phyloP scores from a whole-genome alignment of 1,139 yeast genomes.

The Protomyces pachydermus region DNA sequence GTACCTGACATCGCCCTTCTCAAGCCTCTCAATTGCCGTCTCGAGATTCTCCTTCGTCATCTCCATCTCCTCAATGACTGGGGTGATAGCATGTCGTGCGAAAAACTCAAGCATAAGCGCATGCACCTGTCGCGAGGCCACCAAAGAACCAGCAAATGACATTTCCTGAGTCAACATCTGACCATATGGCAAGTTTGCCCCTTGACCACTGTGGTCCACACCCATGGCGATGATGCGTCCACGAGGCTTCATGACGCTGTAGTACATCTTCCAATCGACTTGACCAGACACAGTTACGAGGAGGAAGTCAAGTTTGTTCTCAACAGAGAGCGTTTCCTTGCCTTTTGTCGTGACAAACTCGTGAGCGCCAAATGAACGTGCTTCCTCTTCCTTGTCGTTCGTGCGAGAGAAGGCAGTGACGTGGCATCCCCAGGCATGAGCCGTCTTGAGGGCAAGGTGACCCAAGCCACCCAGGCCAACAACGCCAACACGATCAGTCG shows the following conservation, averaged over 20 bases:
- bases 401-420: constrained; percentile 43
- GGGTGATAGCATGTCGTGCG: constrained; percentile 26
- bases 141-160: constrained; percentile 13
- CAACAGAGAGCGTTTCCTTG: constrained; percentile 32
- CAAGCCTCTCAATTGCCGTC: constrained; percentile 13
- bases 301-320: constrained; percentile 14
- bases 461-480: constrained; percentile 47
- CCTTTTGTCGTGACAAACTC: constrained; percentile 40
- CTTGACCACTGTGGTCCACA: constrained; percentile 8
- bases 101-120: constrained; percentile 27
- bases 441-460: constrained; percentile 44
- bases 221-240: constrained; percentile 6
- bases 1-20: constrained; percentile 22
- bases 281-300: constrained; percentile 25
- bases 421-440: constrained; percentile 43
- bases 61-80: constrained; percentile 12
- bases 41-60: constrained; percentile 22
- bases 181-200: constrained; percentile 10
- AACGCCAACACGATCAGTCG: constrained; percentile 41
- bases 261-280: constrained; percentile 20
- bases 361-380: constrained; percentile 41
- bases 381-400: constrained; percentile 40
- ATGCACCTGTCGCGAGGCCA: constrained; percentile 24
- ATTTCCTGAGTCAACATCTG: constrained; percentile 13
- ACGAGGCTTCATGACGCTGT: constrained; percentile 15